Conservation (phyloP, 768 basidiomycete genomes). For the Tricholoma saponaceum region DNA sequence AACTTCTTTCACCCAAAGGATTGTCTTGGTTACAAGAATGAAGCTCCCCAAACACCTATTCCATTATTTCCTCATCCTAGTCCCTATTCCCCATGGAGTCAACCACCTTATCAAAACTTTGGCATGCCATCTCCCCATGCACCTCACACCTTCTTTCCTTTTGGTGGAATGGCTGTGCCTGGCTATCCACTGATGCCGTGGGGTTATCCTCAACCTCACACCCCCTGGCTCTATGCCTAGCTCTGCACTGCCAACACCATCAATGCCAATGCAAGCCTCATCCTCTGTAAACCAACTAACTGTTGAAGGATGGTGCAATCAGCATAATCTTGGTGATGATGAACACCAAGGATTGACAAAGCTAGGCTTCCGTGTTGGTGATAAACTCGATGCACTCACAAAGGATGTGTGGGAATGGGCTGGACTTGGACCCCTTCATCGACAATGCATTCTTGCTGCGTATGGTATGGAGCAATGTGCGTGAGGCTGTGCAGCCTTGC, state of each 20-base stretch:
- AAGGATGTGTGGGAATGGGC: constrained; percentile 6
- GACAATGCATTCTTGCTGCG: constrained; percentile 4
- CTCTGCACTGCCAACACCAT: not conserved
- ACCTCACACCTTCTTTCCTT: not conserved
- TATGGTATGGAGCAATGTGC: not conserved
- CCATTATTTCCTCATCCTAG: not conserved
- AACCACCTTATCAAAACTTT: not conserved
- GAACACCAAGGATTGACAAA: constrained; percentile 7
- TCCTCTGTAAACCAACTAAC: not conserved
- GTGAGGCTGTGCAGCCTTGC: no score
- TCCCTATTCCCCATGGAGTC: not conserved
- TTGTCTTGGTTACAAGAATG: not conserved
- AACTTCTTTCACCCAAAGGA: not conserved
- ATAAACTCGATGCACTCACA: not conserved
- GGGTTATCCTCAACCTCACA: not conserved
- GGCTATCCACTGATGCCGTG: not conserved
- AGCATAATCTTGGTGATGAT: not conserved
- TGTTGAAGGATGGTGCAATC: not conserved
- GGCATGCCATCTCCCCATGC: not conserved
- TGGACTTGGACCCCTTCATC: constrained; percentile 8
- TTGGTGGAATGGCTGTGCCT: not conserved
- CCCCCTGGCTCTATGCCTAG: no score
- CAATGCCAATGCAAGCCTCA: not conserved
- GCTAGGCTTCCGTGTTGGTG: constrained; percentile 9
- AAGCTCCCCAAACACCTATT: not conserved